Evolutionary conservation across 2,329 filamentous ascomycete species (phyloP), one percentile per base, ranked within the genome.

Genomic region (Hypoxylon rubiginosum): DNA sequence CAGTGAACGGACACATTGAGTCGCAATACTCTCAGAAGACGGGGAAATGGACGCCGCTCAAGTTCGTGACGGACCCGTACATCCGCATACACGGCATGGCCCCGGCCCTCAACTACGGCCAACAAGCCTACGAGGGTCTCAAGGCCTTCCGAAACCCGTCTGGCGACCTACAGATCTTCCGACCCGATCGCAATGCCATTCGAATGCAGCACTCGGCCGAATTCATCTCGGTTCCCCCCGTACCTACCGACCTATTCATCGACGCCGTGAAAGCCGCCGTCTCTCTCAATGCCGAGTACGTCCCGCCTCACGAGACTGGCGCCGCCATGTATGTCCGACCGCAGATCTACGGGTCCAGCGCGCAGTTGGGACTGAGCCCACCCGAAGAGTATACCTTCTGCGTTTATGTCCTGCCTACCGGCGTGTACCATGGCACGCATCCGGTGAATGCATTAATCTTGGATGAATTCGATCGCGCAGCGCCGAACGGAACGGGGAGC

Each of bases 71-170:
- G 66, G 92, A 95, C 74, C 95, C 95, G 6, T 94, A 87, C 83
- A 88, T 98, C 73, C 90, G 90, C 71, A 90, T 98, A 77, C 95
- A 98, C 81, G 96, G 95, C 79, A 96, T 99, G 92, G 91, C 94
- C 0, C 94, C 96, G 0, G 95, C 90, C 46, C 88, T 98, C 71
- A 99, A 99, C 86, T 99, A 99, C 80, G 94, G 95, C 63, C 94
- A 97, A 78, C 96, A 98, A 83, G 95, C 93, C 74, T 99, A 97
- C 84, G 96, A 99, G 79, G 96, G 96, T n/a, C 89, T 98, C 78
- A 98, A 98, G 81, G 94, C 95, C 59, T 97, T 97, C 86, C 93
- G 95, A 68, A 84, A 86, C 2, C 92, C 93, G 17, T 83, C 86
- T 62, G 88, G 91, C 78, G 78, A 84, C 64, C 94, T 98, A 82